These are phyloP conservation scores for Hyparrhenia diplandra DNA, from an alignment of 176 grass and related monocot species.

Conservation along the genomic window DNA sequence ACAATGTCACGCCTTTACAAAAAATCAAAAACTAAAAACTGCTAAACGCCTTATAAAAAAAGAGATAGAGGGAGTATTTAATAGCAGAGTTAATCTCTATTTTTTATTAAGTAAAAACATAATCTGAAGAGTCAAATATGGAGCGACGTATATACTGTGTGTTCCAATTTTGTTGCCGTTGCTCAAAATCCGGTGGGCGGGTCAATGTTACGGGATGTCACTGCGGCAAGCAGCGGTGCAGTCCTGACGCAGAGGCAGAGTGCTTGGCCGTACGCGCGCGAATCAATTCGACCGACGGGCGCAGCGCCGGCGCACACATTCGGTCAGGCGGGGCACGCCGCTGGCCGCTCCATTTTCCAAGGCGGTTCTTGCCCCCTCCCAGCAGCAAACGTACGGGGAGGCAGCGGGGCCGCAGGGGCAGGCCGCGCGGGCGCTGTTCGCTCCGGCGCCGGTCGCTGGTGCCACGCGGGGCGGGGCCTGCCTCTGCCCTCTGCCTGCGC, in stretches of 20 bases:
- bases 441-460: background rate
- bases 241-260: background rate
- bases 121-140: too few relatives aligned
- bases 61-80: too few relatives aligned
- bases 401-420: background rate
- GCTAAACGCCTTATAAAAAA: too few relatives aligned
- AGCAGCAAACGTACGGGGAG: background rate
- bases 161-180: too few relatives aligned
- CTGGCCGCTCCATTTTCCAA: conserved; percentile 40
- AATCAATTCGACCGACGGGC: conserved; percentile 4
- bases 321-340: background rate
- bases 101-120: too few relatives aligned
- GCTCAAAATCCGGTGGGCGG: background rate
- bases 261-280: background rate
- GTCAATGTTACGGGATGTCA: background rate
- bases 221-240: background rate
- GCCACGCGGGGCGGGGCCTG: too few relatives aligned
- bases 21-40: too few relatives aligned
- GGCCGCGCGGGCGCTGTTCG: background rate
- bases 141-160: too few relatives aligned
- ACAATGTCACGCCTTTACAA: too few relatives aligned
- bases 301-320: background rate
- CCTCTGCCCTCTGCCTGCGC: background rate
- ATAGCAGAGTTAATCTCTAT: too few relatives aligned
- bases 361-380: conserved; percentile 8